phyloP scores from a whole-genome alignment of 1,139 yeast genomes.

The Kluyveromyces sp. region DNA sequence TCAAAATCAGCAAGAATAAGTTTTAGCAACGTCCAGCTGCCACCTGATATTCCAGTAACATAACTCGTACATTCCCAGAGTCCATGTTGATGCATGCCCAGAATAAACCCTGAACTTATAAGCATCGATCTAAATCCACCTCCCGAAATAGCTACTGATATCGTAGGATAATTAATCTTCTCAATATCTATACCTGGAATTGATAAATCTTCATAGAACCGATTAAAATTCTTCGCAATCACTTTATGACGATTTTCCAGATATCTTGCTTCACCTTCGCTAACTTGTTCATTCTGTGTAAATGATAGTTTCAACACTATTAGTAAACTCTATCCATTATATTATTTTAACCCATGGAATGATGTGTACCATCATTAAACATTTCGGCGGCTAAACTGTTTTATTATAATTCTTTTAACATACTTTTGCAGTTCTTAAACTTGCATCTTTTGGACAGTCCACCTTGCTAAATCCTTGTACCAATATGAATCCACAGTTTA shows the following conservation, averaged over 20 bases:
- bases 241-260: conserved; percentile 30
- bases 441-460: conserved; percentile 34
- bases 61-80: conserved; percentile 47
- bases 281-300: conserved; percentile 8
- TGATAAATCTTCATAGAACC: conserved; percentile 33
- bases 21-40: conserved; percentile 55
- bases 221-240: conserved; percentile 31
- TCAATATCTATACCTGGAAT: conserved; percentile 36
- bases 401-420: conserved; percentile 3
- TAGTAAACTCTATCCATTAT: neutral
- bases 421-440: conserved; percentile 38
- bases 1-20: conserved; percentile 41
- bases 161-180: conserved; percentile 20
- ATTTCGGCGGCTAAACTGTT: conserved; percentile 2
- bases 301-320: neutral
- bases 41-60: conserved; percentile 63
- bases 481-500: too few species aligned
- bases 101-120: conserved; percentile 53
- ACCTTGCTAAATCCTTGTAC: conserved; percentile 37
- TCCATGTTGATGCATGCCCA: conserved; percentile 48
- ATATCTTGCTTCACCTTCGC: conserved; percentile 34
- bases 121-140: conserved; percentile 70
- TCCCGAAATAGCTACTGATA: conserved; percentile 52
- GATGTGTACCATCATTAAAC: too few species aligned
- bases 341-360: too few species aligned